These are phyloP conservation scores for Sideroxylon spinosum DNA, from an alignment of 179 eudicot genomes.

Conservation along the genomic window DNA sequence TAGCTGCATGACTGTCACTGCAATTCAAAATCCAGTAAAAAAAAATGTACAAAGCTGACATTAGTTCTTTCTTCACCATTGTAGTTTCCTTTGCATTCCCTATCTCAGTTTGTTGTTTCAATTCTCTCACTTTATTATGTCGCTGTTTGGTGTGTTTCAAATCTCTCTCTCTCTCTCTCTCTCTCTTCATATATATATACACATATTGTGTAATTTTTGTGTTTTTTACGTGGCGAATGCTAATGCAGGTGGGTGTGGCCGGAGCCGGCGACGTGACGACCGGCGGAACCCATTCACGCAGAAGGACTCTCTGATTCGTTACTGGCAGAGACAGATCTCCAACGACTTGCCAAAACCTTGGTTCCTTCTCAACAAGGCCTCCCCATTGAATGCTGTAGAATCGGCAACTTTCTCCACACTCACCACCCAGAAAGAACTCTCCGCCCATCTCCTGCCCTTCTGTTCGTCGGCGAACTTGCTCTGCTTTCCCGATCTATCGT, in stretches of 20 bases:
- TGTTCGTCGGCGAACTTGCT: constrained; percentile 54
- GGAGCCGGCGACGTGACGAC: constrained; percentile 22
- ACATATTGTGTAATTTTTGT: too few species aligned
- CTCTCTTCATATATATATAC: neutral
- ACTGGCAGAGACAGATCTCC: constrained; percentile 70
- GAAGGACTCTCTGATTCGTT: constrained; percentile 41
- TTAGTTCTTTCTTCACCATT: too few species aligned
- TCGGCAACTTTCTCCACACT: constrained; percentile 45
- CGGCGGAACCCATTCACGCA: constrained; percentile 57
- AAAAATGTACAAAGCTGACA: too few species aligned
- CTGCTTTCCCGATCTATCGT: constrained; percentile 52
- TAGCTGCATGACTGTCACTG: too few species aligned
- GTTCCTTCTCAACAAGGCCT: constrained; percentile 53
- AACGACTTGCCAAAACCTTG: constrained; percentile 46
- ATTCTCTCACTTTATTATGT: too few species aligned
- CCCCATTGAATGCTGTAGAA: constrained; percentile 49
- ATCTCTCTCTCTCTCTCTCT: too few species aligned
- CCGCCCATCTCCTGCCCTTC: constrained; percentile 41
- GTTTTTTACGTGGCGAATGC: too few species aligned
- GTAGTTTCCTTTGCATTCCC: too few species aligned
- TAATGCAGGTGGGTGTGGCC: neutral
- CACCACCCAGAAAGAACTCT: constrained; percentile 37
- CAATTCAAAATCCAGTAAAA: too few species aligned
- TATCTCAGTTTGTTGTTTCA: too few species aligned
- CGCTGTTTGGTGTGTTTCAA: too few species aligned